phyloP scores from a whole-genome alignment of 225 moss, liverwort and hornwort species.

The Rhytidiadelphus loreus region DNA sequence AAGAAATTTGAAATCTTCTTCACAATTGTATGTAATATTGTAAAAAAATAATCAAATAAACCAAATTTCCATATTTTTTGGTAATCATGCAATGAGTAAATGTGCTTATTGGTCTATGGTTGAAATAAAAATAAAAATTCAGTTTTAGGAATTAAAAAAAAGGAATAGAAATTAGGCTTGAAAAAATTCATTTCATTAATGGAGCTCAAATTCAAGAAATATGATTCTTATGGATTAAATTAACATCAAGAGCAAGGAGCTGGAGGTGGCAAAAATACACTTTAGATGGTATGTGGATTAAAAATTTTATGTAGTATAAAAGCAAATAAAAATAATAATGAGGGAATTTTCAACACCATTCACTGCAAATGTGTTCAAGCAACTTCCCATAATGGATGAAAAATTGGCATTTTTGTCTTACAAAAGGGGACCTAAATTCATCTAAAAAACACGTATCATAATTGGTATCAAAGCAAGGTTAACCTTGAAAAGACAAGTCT shows the following conservation, averaged over 20 bases:
- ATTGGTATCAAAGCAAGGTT: accelerated
- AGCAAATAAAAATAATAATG: accelerated
- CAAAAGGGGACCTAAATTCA: neutral
- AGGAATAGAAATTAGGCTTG: neutral
- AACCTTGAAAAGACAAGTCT: neutral
- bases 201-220: neutral
- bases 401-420: neutral
- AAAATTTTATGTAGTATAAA: neutral
- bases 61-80: neutral
- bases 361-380: neutral
- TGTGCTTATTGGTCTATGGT: accelerated
- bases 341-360: neutral
- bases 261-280: neutral
- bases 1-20: neutral
- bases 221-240: neutral
- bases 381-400: neutral
- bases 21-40: neutral
- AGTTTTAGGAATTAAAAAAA: neutral
- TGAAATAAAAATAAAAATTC: neutral
- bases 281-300: neutral
- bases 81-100: neutral
- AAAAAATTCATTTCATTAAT: neutral
- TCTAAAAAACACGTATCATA: neutral
- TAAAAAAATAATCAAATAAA: neutral
- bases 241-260: neutral